These are phyloP conservation scores for Clitoria ternatea DNA, from an alignment of 306 rosid genomes.

Conservation along the genomic window DNA sequence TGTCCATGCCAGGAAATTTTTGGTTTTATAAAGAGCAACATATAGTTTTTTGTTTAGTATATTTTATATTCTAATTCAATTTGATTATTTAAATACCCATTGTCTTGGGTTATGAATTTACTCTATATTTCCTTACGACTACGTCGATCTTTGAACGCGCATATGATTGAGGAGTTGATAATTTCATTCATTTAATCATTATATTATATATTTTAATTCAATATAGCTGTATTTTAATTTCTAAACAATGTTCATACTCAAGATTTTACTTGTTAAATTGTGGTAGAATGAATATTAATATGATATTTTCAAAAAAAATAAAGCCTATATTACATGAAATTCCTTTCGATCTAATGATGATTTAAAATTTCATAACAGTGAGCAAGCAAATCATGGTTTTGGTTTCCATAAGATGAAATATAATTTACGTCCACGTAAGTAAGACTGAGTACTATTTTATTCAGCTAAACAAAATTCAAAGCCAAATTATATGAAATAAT, in stretches of 20 bases:
- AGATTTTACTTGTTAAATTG: too few relatives aligned
- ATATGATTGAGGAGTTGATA: too few relatives aligned
- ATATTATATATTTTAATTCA: too few relatives aligned
- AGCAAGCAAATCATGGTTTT: neutral
- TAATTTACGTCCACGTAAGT: constrained; percentile 1
- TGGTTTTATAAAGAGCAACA: neutral
- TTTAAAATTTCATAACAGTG: neutral
- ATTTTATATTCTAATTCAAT: neutral
- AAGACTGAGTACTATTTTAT: neutral
- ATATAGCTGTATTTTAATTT: too few relatives aligned
- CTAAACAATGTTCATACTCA: too few relatives aligned
- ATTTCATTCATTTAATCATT: too few relatives aligned
- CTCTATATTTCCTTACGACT: neutral
- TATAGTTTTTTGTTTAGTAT: too few relatives aligned
- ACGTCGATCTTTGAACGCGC: too few relatives aligned
- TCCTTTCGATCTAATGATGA: neutral
- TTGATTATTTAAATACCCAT: neutral
- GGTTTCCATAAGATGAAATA: neutral
- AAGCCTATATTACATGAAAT: too few relatives aligned
- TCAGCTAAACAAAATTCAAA: neutral
- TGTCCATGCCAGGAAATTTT: neutral
- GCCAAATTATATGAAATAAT: neutral
- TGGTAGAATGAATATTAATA: too few relatives aligned
- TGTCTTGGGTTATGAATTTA: neutral
- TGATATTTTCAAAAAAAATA: too few relatives aligned